A percentile compares a stretch with the other conserved stretches of the same genome.
phyloP scores from a whole-genome alignment of 257 asterid species.

The Solanum verrucosum region DNA sequence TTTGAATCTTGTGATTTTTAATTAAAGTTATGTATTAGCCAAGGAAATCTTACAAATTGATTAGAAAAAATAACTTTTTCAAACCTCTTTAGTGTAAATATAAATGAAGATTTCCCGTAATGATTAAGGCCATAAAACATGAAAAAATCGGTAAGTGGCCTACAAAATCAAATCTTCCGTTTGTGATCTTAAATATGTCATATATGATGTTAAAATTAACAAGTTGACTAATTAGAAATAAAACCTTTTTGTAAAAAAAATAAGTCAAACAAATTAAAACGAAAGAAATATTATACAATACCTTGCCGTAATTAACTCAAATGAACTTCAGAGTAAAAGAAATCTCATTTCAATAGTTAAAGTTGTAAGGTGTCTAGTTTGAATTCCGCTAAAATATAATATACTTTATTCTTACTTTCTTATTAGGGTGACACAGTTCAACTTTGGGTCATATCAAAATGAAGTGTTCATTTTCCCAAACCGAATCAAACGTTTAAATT shows the following conservation, averaged over 20 bases:
- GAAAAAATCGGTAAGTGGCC: background rate
- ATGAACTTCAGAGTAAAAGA: background rate
- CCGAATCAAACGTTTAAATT: background rate
- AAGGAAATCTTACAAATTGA: background rate
- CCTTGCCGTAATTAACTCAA: background rate
- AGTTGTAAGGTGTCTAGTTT: background rate
- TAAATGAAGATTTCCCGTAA: background rate
- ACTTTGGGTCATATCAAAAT: background rate
- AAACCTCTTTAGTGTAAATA: background rate
- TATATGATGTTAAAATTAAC: background rate
- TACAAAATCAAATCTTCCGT: background rate
- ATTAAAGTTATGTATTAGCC: background rate
- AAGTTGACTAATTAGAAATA: background rate
- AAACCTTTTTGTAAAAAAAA: background rate
- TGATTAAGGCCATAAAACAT: background rate
- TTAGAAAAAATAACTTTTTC: background rate
- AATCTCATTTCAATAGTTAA: background rate
- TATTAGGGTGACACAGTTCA: background rate
- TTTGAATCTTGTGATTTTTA: background rate
- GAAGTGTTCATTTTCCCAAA: background rate
- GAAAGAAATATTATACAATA: background rate
- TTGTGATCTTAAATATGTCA: background rate
- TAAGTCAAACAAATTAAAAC: background rate
- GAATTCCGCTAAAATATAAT: background rate
- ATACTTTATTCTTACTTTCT: background rate